phyloP scores from a whole-genome alignment of 148 eudicot genomes.

The Pouteria glomerata region DNA sequence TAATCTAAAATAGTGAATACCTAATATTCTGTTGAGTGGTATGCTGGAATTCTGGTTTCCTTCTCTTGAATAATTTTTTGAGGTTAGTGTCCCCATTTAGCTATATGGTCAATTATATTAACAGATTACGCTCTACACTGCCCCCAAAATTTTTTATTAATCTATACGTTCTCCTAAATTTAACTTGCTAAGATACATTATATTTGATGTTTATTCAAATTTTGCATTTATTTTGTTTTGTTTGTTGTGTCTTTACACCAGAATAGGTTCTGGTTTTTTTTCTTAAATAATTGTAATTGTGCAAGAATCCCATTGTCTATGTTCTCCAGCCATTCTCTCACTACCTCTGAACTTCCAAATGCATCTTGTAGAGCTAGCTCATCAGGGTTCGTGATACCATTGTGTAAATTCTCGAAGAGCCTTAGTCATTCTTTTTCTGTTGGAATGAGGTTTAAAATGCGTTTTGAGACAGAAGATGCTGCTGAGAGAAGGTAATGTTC shows the following conservation, averaged over 20 bases:
- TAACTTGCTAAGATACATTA: neutral
- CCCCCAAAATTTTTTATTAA: neutral
- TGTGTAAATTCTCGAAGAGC: conserved; percentile 63
- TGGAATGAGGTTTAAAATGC: conserved; percentile 86
- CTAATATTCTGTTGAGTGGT: neutral
- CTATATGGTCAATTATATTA: neutral
- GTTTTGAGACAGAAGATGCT: conserved; percentile 79
- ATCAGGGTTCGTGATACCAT: conserved; percentile 75
- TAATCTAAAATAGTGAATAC: neutral
- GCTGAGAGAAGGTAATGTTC: conserved; percentile 66
- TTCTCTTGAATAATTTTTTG: neutral
- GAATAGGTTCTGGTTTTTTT: neutral
- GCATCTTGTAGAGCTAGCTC: conserved; percentile 54
- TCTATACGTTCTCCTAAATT: neutral
- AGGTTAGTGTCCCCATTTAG: neutral
- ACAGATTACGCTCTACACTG: neutral
- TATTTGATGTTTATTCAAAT: neutral
- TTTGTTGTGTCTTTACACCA: neutral
- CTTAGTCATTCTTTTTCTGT: conserved; percentile 39
- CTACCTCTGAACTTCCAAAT: neutral
- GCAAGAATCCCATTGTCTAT: neutral
- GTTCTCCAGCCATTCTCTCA: neutral
- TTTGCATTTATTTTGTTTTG: neutral
- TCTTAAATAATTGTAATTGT: neutral
- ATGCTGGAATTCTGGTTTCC: neutral